Evolutionary conservation across 2,329 filamentous ascomycete genomes (phyloP), one percentile per base, ranked within the genome.

Genomic region (Neofusicoccum cordaticola): DNA sequence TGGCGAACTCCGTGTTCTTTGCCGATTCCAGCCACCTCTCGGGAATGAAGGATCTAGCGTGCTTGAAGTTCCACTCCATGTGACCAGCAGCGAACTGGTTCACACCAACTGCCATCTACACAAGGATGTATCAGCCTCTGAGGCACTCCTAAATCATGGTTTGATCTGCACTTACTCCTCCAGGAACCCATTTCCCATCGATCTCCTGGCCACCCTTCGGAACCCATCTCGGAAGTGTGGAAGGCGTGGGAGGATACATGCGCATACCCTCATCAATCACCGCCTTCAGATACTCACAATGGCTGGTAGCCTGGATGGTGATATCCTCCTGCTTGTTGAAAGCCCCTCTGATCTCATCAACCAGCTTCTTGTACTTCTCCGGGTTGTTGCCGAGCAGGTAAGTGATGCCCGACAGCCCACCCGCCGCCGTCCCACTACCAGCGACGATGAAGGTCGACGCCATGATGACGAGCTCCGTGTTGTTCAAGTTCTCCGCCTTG

Each of bases 221-320:
- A 1, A 75, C 74, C 9, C 70, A 39, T 4, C 76, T 69, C 0
- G 78, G 75, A 6, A 77, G 57, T 7, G 71, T 70, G 15, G 69
- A 67, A 2, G 77, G 70, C 1, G 77, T 75, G 0, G 79, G 78
- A 1, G 80, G 80, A 57, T 79, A 81, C 4, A 80, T 56, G 9
- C 80, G 74, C 44, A 81, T 68, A 0, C 71, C 71, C 66, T 82
- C 80, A 31, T 80, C 76, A 8, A 82, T 69, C 39, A 75, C 76
- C 0, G 37, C 53, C 19, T 60, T 44, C 19, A 60, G 39, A 17
- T 60, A 60, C 53, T 44, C 39, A 19, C 35, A 60, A 12, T 27
- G 53, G 22, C 17, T 27, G 9, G 19, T 34, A 0, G 12, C 2
- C 13, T 60, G 35, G 4, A 60, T 60, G 12, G 35, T 41, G n/a